phyloP scores from a whole-genome alignment of 1,284 basidiomycete species.

The Meira miltonrushii region DNA sequence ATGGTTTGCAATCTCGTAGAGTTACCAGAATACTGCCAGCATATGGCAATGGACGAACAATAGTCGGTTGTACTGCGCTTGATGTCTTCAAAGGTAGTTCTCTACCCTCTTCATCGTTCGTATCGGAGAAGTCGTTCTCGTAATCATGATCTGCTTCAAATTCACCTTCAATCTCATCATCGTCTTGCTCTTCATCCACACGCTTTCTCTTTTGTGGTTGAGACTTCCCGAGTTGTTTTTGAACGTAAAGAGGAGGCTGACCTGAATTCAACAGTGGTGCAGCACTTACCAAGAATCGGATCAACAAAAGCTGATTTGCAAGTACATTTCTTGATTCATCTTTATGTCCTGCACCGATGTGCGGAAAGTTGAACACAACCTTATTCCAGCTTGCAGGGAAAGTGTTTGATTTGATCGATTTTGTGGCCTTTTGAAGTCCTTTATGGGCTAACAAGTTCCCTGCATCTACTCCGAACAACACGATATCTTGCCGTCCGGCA shows the following conservation, averaged over 20 bases:
- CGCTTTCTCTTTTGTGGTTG: conserved; percentile 10
- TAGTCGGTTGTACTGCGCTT: no score
- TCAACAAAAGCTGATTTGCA: conserved; percentile 80
- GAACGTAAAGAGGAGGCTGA: conserved; percentile 34
- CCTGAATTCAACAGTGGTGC: conserved; percentile 60
- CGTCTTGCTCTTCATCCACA: conserved; percentile 11
- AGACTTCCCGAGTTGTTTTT: conserved; percentile 45
- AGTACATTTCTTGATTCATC: conserved; percentile 91
- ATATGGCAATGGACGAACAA: conserved; percentile 10
- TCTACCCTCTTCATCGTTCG: conserved; percentile 37
- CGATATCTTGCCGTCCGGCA: conserved; percentile 60
- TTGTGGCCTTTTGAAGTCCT: background rate
- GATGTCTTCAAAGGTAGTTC: conserved; percentile 52
- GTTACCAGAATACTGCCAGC: conserved; percentile 72
- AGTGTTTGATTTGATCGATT: background rate
- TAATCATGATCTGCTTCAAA: conserved; percentile 3
- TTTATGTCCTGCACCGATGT: conserved; percentile 83
- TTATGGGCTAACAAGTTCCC: conserved; percentile 51
- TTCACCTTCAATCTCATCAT: conserved; percentile 11
- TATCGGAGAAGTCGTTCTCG: conserved; percentile 18
- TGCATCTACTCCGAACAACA: conserved; percentile 81
- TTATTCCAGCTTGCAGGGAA: conserved; percentile 54
- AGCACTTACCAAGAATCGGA: conserved; percentile 75
- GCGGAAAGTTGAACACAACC: conserved; percentile 93
- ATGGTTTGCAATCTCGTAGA: conserved; percentile 77